Base-by-base conservation (phyloP, 2,329 filamentous ascomycete species). In the Scortechinia acanthostroma region DNA sequence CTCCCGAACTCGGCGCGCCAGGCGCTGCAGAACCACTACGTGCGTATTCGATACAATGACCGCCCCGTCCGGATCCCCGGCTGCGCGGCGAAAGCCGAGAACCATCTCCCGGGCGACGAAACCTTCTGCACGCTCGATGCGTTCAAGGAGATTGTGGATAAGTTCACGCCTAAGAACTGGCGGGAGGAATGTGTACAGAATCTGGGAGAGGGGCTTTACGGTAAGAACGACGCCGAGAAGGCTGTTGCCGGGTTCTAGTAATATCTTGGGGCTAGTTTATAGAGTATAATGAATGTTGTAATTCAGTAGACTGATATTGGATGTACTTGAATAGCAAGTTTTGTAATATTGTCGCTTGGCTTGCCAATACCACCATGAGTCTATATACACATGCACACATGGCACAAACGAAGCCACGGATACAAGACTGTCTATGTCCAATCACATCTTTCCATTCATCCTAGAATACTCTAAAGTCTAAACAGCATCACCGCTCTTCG, bases 81-180 rank as follows among this genome's bases (percentile, higher is more conserved):
- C 16, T 43, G 42, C 21, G 21, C 21, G 15, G 42, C 3, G 16
- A 40, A 19, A 19, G 19, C 42, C 4, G 42, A 22, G 23, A 22
- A 28, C 23, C 42, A 43, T 23, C 42, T 43, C 4, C 21, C 21
- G 2, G 42, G 43, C n/a, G 16, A 40, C n/a, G n/a, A 42, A 4
- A 21, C 22, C 21, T 43, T 46, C 17, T 44, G 44, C 21, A 43
- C 44, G n/a, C 35, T 46, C n/a, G 44, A 20, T 15, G 35, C 35
- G 17, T 46, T 46, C 35, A 43, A 40, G 25, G 37, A 43, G 4
- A 43, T 46, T 16, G 44, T 46, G 13, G 44, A 22, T 19, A 43
- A 43, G 23, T 46, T 46, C 37, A 28, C 44, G 2, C 44, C 44
- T 15, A 4, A 23, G 20, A 40, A 46, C 30, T 46, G 44, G 44